Evolutionary conservation across 768 basidiomycete species (phyloP).

Genomic region (Rhodotorula toruloides): DNA sequence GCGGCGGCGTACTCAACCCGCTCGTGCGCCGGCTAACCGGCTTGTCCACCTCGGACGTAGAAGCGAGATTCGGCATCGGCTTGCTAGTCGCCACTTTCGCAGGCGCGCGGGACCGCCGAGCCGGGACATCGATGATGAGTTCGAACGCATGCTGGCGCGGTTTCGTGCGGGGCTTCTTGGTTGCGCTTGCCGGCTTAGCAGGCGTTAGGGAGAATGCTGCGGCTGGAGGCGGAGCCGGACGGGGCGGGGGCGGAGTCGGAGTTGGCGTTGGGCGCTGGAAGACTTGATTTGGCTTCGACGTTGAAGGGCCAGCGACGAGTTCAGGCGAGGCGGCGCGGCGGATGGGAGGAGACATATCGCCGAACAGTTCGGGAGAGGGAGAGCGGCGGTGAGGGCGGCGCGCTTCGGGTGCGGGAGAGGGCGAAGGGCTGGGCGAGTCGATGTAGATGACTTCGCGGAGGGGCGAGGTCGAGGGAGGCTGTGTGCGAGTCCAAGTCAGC

Average conservation of each 20-base stretch:
- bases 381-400: neutral
- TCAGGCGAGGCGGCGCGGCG: slow-evolving; percentile 2
- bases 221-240: neutral
- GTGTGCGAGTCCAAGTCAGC: neutral
- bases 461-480: neutral
- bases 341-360: too few species aligned
- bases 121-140: slow-evolving; percentile 1
- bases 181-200: neutral
- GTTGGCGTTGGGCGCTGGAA: slow-evolving; percentile 4
- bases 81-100: neutral
- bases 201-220: neutral
- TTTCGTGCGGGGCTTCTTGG: neutral
- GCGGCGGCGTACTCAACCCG: neutral
- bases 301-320: neutral
- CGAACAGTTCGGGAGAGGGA: neutral
- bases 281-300: too few species aligned
- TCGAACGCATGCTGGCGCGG: slow-evolving; percentile 8
- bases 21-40: neutral
- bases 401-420: neutral
- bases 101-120: neutral
- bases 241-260: slow-evolving; percentile 1
- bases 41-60: neutral
- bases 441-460: neutral
- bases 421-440: neutral
- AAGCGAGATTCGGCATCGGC: neutral